These are phyloP conservation scores for Gyromitra esculenta DNA, from an alignment of 2,329 filamentous ascomycete genomes.

Conservation along the genomic window DNA sequence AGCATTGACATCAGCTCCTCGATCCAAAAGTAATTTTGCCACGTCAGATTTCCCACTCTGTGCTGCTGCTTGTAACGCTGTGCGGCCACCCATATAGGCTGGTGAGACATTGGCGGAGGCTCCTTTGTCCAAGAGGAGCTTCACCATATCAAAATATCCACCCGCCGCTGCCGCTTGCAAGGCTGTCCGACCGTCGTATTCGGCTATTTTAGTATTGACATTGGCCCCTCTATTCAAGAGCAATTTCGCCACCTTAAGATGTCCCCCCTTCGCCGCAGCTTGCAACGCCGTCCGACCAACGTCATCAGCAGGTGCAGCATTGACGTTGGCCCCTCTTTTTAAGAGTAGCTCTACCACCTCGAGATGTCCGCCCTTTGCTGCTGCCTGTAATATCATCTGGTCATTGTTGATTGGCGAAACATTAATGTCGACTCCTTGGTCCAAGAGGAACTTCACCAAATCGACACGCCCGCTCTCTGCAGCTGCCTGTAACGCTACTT, in stretches of 20 bases:
- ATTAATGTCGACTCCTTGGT: neutral
- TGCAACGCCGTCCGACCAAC: neutral
- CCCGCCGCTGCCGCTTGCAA: neutral
- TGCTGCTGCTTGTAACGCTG: slow-evolving; percentile 46
- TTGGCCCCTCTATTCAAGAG: neutral
- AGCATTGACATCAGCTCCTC: neutral
- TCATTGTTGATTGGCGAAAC: neutral
- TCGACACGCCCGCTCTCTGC: neutral
- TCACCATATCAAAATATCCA: neutral
- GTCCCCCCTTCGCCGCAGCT: neutral
- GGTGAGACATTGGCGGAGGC: neutral
- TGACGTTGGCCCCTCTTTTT: neutral
- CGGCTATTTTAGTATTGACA: neutral
- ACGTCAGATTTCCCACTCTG: neutral
- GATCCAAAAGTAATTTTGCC: neutral
- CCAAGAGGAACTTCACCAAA: neutral
- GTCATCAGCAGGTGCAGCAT: neutral
- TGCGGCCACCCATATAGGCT: neutral
- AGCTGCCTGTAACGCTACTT: neutral
- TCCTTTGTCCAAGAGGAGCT: neutral
- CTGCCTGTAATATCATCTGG: neutral
- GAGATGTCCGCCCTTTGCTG: neutral
- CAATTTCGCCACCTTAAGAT: neutral
- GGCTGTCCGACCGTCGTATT: neutral
- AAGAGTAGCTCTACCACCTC: neutral